A percentile compares a stretch with the other conserved stretches of the same genome.
These are phyloP conservation scores for Trichosporon inkin DNA, from an alignment of 1,284 basidiomycete genomes.

Conservation along the genomic window DNA sequence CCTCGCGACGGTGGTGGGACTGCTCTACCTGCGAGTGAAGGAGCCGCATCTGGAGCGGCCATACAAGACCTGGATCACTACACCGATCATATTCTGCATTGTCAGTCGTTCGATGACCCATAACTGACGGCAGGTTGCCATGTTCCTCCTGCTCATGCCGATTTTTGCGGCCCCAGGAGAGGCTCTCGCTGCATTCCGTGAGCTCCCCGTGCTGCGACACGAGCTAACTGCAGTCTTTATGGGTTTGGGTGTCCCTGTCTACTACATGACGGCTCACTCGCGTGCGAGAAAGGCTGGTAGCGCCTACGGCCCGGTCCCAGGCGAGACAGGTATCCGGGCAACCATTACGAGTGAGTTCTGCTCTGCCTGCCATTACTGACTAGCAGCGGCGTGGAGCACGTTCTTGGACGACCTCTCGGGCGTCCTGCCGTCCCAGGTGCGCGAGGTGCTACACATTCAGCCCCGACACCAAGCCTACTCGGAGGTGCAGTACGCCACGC, in stretches of 20 bases:
- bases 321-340: background rate
- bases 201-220: background rate
- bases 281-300: conserved; percentile 10
- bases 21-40: conserved; percentile 81
- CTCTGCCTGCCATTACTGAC: background rate
- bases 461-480: background rate
- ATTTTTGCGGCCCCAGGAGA: conserved; percentile 87
- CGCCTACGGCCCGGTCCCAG: background rate
- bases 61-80: conserved; percentile 85
- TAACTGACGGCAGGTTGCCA: conserved; percentile 60
- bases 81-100: conserved; percentile 84
- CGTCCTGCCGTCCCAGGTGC: background rate
- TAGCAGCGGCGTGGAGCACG: background rate
- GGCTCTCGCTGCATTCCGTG: conserved; percentile 78
- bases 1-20: conserved; percentile 80
- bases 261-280: conserved; percentile 64
- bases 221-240: conserved; percentile 47
- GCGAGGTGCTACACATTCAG: background rate
- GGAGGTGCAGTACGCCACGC: background rate
- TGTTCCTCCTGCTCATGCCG: conserved; percentile 93
- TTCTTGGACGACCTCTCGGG: background rate
- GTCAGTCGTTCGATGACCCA: conserved; percentile 55
- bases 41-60: conserved; percentile 87
- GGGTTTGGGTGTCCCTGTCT: conserved; percentile 68
- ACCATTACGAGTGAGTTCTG: background rate